phyloP scores from a whole-genome alignment of 768 basidiomycete genomes.

The Lactarius vividus region DNA sequence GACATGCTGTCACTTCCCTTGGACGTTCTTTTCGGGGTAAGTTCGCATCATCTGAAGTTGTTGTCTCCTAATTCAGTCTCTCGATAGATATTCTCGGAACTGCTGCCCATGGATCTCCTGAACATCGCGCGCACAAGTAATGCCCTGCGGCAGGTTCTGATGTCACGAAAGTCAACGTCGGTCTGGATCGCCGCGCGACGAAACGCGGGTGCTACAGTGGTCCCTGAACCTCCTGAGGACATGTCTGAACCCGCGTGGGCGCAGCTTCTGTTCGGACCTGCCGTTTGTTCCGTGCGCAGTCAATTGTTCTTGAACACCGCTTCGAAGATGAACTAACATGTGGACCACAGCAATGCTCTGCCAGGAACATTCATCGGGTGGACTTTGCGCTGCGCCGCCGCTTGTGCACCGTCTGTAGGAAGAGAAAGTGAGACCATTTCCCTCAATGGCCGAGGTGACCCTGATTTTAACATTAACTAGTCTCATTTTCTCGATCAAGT shows the following conservation, averaged over 20 bases:
- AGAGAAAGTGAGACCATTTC: conserved; percentile 10
- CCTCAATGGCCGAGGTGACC: neutral
- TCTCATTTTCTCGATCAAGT: conserved; percentile 16
- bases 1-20: conserved; percentile 22
- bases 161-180: conserved; percentile 25
- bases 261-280: conserved; percentile 22
- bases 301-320: neutral
- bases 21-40: conserved; percentile 24
- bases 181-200: conserved; percentile 22
- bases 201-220: conserved; percentile 1
- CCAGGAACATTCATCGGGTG: conserved; percentile 20
- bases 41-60: neutral
- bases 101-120: conserved; percentile 24
- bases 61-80: neutral
- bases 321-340: neutral
- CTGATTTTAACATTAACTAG: conserved; percentile 6
- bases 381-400: conserved; percentile 27
- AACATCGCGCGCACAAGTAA: conserved; percentile 26
- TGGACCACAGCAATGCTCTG: conserved; percentile 10
- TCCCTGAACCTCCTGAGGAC: conserved; percentile 25
- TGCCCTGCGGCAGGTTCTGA: conserved; percentile 19
- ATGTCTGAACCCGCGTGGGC: conserved; percentile 28
- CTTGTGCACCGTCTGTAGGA: conserved; percentile 22
- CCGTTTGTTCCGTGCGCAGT: conserved; percentile 21
- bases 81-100: conserved; percentile 14